Base-by-base conservation (phyloP, 139 green algal genomes). In the Coelastrella sp. region DNA sequence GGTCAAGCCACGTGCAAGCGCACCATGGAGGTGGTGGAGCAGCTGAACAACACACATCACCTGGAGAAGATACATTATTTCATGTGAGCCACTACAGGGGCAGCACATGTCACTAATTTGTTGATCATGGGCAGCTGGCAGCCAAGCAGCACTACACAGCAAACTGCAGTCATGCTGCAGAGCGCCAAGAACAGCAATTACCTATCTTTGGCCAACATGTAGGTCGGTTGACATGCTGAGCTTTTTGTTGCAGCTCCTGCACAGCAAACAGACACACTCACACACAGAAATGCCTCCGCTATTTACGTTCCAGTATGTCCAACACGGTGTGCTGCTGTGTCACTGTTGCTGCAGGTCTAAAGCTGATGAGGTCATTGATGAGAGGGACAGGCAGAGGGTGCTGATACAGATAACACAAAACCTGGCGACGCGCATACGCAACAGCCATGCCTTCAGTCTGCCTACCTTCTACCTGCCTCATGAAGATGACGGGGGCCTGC, bases 21-120 rank as follows among this genome's bases (percentile, higher is more conserved):
- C 65, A 96, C 93, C 4, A 95, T 97, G 93, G 90, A 95, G 87
- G 93, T 96, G 8, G 92, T 97, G 35, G 91, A 96, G 92, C 66
- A 87, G 60, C 91, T 97, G 15, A 96, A 95, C 91, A 89, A 94
- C 75, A 90, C 84, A n/a, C 66, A 87, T 27, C 94, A 96, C 89
- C 72, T 94, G 75, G 95, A 97, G 89, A 96, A 96, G 93, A 94
- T 97, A 25, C 89, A 94, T 75, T 97, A 96, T 84, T 97, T 95
- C 94, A 96, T 97, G 94, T 92, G 79, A 79, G 87, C 24, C 6
- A 24, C 7, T 4, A 12, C 14, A 35, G n/a, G 8, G 24, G 12
- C 24, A 4, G 24, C 63, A 70, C 4, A 70, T 70, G 63, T 70
- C 15, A 17, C 63, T 15, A 22, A 17, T 70, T 14, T 22, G 12